Evolutionary conservation across 345 rosid species (phyloP), one percentile per base, ranked within the genome.

Genomic region (Fremontodendron californicum): DNA sequence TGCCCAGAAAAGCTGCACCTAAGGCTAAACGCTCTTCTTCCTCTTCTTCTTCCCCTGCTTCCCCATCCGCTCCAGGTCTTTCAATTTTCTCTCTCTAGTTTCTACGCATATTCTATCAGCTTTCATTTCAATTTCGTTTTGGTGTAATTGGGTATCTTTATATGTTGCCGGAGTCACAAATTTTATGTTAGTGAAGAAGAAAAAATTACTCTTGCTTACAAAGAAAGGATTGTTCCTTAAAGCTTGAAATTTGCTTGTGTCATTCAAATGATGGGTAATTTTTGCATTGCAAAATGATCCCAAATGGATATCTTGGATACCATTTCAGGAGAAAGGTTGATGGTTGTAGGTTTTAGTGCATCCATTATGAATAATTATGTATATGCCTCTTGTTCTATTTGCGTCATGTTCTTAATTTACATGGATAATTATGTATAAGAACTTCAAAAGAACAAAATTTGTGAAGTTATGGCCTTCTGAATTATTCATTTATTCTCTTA

Each of bases 1-100:
- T 49, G 4, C 27, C 74, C 60, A 31, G 0, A 10, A 71, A 18
- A 31, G 74, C 27, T 49, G 74, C 55, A 29, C 7, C 74, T 49
- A 9, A 31, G 74, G 15, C 33, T 68, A 68, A 68, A 68, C 73
- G 54, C 21, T 43, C 73, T 13, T 68, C 73, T 13, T 68, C 71
- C 9, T 66, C 71, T 7, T 64, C 72, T 12, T 66, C 51, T 21
- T 43, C 73, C 27, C 48, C 54, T 48, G 54, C 58, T 70, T 70
- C 42, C 58, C 74, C 58, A 9, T 49, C 74, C 5, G 16, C 58
- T 31, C 60, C 74, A 31, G 74, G 74, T 71, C 39, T 71, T 9
- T 46, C 57, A 27, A 29, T 48, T n/a, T 49, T 70, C 42, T 29
- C 45, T 37, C 15, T 48, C 25, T 61, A 33, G 35, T 42, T 0